Conservation (phyloP, 768 basidiomycete genomes). For the Panellus pusillus region DNA sequence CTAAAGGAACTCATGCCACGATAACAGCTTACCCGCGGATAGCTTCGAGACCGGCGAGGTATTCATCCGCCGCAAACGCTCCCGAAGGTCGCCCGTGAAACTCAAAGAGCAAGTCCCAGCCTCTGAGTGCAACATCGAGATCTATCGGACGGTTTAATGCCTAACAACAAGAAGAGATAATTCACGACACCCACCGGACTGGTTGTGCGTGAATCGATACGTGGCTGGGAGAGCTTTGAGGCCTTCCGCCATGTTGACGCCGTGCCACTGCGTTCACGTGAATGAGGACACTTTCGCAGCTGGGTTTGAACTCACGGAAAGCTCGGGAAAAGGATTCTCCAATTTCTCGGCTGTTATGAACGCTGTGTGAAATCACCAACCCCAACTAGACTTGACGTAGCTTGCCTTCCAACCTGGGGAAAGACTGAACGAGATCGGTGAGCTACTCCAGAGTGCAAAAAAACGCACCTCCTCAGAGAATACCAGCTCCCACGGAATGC, state of each 20-base stretch:
- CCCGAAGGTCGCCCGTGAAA: slow-evolving; percentile 60
- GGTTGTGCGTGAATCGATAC: slow-evolving; percentile 56
- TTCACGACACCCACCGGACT: slow-evolving; percentile 38
- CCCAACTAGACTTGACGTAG: not conserved
- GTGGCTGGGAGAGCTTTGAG: slow-evolving; percentile 55
- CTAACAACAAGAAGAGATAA: not conserved
- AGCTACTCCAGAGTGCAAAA: not conserved
- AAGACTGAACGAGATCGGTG: slow-evolving; percentile 34
- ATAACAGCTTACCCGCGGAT: slow-evolving; percentile 42
- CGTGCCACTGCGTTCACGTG: slow-evolving; percentile 44
- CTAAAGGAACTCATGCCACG: not conserved
- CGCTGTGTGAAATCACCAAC: not conserved
- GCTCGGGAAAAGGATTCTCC: slow-evolving; percentile 44
- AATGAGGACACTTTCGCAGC: not conserved
- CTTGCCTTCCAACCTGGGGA: slow-evolving; percentile 33
- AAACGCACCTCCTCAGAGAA: slow-evolving; percentile 41
- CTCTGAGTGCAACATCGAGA: slow-evolving; percentile 47
- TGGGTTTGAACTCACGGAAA: slow-evolving; percentile 32
- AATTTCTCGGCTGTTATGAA: slow-evolving; percentile 29
- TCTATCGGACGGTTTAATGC: slow-evolving; percentile 30
- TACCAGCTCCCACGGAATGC: slow-evolving; percentile 56
- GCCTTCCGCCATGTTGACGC: slow-evolving; percentile 59
- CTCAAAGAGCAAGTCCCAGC: slow-evolving; percentile 57
- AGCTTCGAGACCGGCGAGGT: slow-evolving; percentile 53
- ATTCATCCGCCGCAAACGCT: slow-evolving; percentile 57